phyloP scores from a whole-genome alignment of 2,329 filamentous ascomycete genomes.

The Aspergillus bombycis region DNA sequence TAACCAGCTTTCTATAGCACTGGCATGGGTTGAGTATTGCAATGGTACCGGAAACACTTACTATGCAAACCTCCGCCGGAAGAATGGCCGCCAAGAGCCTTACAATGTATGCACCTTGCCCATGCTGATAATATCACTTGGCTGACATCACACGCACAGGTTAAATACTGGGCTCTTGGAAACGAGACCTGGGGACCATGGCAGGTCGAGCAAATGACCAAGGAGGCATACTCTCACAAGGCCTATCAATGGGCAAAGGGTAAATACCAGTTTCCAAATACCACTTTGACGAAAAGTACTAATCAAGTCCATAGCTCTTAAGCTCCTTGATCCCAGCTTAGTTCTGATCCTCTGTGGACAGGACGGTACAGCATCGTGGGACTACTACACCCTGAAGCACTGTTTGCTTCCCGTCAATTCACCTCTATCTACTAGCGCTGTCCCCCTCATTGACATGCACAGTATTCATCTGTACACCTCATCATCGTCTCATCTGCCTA shows the following conservation, averaged over 20 bases:
- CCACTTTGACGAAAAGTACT: background rate
- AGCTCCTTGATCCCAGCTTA: conserved; percentile 64
- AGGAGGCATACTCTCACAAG: conserved; percentile 61
- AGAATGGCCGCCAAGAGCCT: conserved; percentile 74
- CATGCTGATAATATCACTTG: background rate
- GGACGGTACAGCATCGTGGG: conserved; percentile 70
- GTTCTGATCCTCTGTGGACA: conserved; percentile 75
- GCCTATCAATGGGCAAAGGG: conserved; percentile 64
- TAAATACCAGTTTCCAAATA: conserved; percentile 11
- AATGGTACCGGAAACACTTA: conserved; percentile 76
- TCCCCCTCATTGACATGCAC: conserved; percentile 72
- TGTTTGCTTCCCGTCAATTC: conserved; percentile 59
- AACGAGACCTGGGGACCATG: conserved; percentile 69
- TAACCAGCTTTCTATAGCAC: conserved; percentile 42
- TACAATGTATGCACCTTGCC: conserved; percentile 59
- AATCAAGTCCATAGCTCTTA: conserved; percentile 34
- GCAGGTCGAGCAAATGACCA: conserved; percentile 63
- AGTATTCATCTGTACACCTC: conserved; percentile 79
- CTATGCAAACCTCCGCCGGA: conserved; percentile 77
- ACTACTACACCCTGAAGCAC: conserved; percentile 71
- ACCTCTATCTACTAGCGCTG: conserved; percentile 42
- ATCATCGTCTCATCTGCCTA: conserved; percentile 56
- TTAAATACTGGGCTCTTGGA: conserved; percentile 85
- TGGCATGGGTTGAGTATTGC: conserved; percentile 86
- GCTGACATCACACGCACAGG: conserved; percentile 30